These are phyloP conservation scores for Candida awuae DNA, from an alignment of 805 yeast genomes.

Conservation along the genomic window DNA sequence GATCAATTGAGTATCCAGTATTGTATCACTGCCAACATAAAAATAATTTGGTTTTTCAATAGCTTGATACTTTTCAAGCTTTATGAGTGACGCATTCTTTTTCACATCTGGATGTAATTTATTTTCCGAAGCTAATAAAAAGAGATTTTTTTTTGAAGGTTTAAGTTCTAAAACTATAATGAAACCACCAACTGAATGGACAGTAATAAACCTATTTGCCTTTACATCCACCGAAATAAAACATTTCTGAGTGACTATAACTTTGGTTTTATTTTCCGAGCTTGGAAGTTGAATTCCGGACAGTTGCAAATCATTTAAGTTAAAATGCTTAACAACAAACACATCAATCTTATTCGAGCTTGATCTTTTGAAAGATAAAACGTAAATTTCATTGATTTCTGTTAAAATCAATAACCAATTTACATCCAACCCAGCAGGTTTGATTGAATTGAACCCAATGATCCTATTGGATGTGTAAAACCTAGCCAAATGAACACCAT, in stretches of 20 bases:
- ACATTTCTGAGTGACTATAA: constrained; percentile 13
- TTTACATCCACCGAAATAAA: constrained; percentile 17
- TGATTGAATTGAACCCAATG: constrained; percentile 16
- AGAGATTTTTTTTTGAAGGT: constrained; percentile 17
- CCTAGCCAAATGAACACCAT: too few relatives aligned
- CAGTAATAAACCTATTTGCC: constrained; percentile 14
- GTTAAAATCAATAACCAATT: constrained; percentile 23
- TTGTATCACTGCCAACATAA: constrained; percentile 13
- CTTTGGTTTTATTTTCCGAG: background rate
- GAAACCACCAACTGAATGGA: constrained; percentile 17
- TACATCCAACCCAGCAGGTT: constrained; percentile 12
- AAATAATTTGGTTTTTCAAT: constrained; percentile 15
- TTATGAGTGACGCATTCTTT: constrained; percentile 11
- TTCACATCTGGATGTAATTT: constrained; percentile 13
- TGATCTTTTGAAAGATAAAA: constrained; percentile 12
- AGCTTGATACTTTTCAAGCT: constrained; percentile 11
- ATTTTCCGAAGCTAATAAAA: constrained; percentile 13
- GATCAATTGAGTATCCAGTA: constrained; percentile 12
- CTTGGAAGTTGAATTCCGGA: background rate
- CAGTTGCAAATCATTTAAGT: constrained; percentile 9
- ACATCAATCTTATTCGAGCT: background rate
- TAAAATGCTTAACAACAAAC: constrained; percentile 17
- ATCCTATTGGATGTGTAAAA: constrained; percentile 8
- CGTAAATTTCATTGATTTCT: constrained; percentile 17
- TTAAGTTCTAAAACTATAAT: constrained; percentile 17